phyloP scores from a whole-genome alignment of 257 asterid genomes.

The Sherardia arvensis region DNA sequence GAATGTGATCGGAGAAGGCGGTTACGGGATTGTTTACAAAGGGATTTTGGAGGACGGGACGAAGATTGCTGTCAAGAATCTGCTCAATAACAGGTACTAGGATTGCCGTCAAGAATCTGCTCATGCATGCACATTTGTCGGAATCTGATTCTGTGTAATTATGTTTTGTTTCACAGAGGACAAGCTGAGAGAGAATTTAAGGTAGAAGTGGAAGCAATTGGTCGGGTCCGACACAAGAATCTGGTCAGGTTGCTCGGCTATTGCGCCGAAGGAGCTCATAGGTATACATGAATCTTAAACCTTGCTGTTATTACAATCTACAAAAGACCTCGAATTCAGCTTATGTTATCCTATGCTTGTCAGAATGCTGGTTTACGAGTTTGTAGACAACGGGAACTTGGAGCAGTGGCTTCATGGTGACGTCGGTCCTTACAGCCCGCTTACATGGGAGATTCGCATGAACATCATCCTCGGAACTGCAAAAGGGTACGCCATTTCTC shows the following conservation, averaged over 20 bases:
- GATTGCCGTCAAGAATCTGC: slow-evolving; percentile 85
- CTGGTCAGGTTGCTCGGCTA: slow-evolving; percentile 87
- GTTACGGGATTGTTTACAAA: slow-evolving; percentile 80
- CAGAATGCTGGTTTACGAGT: slow-evolving; percentile 92
- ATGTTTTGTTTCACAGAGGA: slow-evolving; percentile 40
- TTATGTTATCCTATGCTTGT: too few relatives aligned
- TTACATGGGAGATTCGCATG: slow-evolving; percentile 90
- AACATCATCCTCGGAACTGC: slow-evolving; percentile 83
- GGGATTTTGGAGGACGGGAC: slow-evolving; percentile 55
- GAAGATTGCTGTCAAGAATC: slow-evolving; percentile 69
- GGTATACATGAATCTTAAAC: too few relatives aligned
- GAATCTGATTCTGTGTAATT: not conserved
- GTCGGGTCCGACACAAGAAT: slow-evolving; percentile 86
- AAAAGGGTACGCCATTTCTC: slow-evolving; percentile 50
- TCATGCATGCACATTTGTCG: not conserved
- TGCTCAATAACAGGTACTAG: slow-evolving; percentile 84
- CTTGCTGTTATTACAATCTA: too few relatives aligned
- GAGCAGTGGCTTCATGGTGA: slow-evolving; percentile 98
- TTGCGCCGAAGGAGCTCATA: slow-evolving; percentile 91
- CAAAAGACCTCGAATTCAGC: not conserved
- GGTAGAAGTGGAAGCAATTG: slow-evolving; percentile 93
- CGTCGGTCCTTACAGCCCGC: slow-evolving; percentile 76
- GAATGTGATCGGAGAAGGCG: slow-evolving; percentile 93
- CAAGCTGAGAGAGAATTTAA: slow-evolving; percentile 94
- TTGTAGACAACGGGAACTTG: slow-evolving; percentile 75